Evolutionary conservation across 169 alveolate species (phyloP), one percentile per base, ranked within the genome.

Genomic region (Perkinsus chesapeaki): DNA sequence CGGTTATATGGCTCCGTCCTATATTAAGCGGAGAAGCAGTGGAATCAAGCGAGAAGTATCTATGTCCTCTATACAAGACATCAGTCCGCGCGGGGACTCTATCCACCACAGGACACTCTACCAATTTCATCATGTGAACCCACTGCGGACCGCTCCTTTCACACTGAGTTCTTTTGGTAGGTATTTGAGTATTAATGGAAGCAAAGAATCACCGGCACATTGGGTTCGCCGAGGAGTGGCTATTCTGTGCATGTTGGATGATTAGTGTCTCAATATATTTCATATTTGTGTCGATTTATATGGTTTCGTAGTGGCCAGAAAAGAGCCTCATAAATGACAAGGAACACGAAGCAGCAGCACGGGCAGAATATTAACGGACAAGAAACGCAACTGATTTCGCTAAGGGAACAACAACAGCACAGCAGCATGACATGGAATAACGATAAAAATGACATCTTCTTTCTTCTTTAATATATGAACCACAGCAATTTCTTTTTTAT

Each of bases 191-290:
- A 16, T 60, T 0, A 60, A 60, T 16, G 31, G 82, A 20, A 93
- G 97, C 27, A 96, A 95, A 20, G 94, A 94, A 39, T 96, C 96
- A 10, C 96, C 97, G 92, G 97, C 96, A 48, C 97, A 96, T 93
- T 97, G 98, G 98, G 95, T 97, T 48, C 95, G 97, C 93, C 95
- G 98, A 94, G 98, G 98, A 91, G 98, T 97, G 91, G 98, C 98
- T 39, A 95, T 96, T 43, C 95, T 97, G 48, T 95, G 97, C 94
- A 95, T 95, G 90, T 94, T 96, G 31, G 98, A 97, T 94, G 98
- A 97, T 95, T 96, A 95, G 96, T 60, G 82, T 60, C 27, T n/a
- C n/a, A n/a, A n/a, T n/a, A n/a, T n/a, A 47, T 19, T 47, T 47
- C 72, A 47, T 47, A 19, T n/a, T n/a, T n/a, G n/a, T n/a, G n/a